A percentile compares a stretch with the other conserved stretches of the same genome.
These are phyloP conservation scores for Penicillium taxi DNA, from an alignment of 495 filamentous ascomycete species.

Conservation along the genomic window DNA sequence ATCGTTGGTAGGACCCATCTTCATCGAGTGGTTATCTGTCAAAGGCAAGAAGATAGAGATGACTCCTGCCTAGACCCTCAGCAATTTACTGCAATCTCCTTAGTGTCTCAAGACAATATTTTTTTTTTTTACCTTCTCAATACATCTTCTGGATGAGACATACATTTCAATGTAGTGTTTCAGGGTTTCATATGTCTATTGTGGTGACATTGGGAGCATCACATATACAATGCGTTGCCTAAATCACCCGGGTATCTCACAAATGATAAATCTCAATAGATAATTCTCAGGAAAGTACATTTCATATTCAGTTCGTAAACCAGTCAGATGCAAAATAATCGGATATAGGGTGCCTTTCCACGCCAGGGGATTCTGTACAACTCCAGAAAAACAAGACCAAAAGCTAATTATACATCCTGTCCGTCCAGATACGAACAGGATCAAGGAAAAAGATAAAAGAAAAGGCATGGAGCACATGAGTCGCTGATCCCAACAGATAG, in stretches of 20 bases:
- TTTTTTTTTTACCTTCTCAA: no score
- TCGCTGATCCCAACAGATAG: slow-evolving; percentile 1
- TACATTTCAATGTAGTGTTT: no score
- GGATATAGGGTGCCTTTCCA: slow-evolving; percentile 11
- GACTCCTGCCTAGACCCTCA: slow-evolving; percentile 40
- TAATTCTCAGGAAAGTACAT: not conserved
- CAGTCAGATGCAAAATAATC: slow-evolving; percentile 13
- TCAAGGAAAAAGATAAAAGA: slow-evolving; percentile 2
- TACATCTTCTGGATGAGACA: no score
- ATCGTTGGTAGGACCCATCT: slow-evolving; percentile 50
- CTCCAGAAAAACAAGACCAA: slow-evolving; percentile 12
- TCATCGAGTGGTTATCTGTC: slow-evolving; percentile 72
- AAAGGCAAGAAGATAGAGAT: slow-evolving; percentile 75
- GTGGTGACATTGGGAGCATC: no score
- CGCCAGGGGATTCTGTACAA: slow-evolving; percentile 17
- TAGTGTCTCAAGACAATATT: no score
- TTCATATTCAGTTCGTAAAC: not conserved
- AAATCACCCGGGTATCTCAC: no score
- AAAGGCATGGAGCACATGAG: slow-evolving; percentile 1
- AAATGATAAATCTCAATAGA: no score
- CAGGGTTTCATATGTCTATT: no score
- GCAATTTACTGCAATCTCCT: no score
- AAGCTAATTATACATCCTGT: slow-evolving; percentile 16
- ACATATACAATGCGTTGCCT: no score
- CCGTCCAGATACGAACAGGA: slow-evolving; percentile 6